phyloP scores from a whole-genome alignment of 768 basidiomycete genomes.

The Tulasnella sp. region DNA sequence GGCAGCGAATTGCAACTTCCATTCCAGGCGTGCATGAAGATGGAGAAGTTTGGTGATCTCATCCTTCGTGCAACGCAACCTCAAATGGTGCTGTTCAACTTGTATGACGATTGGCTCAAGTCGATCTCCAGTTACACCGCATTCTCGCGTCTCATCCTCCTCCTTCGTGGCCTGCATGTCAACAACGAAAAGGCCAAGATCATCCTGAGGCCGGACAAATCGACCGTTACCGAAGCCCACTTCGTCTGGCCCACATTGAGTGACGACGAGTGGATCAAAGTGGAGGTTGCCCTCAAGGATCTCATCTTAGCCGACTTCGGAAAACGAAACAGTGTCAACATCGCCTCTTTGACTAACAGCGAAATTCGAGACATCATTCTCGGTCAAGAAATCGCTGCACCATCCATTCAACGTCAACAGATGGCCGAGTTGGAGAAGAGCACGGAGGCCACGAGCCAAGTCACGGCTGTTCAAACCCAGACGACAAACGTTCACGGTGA shows the following conservation, averaged over 20 bases:
- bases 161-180: constrained; percentile 94
- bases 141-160: constrained; percentile 95
- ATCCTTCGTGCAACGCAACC: constrained; percentile 96
- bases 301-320: constrained; percentile 96
- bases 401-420: constrained; percentile 82
- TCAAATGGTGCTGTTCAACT: constrained; percentile 97
- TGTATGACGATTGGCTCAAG: constrained; percentile 99
- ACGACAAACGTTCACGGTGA: constrained; percentile 98
- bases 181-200: constrained; percentile 99
- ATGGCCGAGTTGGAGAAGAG: constrained; percentile 99
- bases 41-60: constrained; percentile 99
- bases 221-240: constrained; percentile 93
- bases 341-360: constrained; percentile 91
- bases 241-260: constrained; percentile 93
- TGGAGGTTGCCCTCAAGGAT: constrained; percentile 98
- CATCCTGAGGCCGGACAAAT: constrained; percentile 94
- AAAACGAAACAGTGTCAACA: constrained; percentile 98
- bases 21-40: constrained; percentile 99
- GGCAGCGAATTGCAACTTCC: constrained; percentile 96
- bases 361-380: constrained; percentile 98
- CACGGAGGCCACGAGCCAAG: constrained; percentile 87
- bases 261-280: constrained; percentile 98
- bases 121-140: constrained; percentile 98
- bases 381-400: constrained; percentile 96
- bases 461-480: constrained; percentile 95